Evolutionary conservation across 768 basidiomycete species (phyloP).

Genomic region (Sistotremastrum niveocremeum): DNA sequence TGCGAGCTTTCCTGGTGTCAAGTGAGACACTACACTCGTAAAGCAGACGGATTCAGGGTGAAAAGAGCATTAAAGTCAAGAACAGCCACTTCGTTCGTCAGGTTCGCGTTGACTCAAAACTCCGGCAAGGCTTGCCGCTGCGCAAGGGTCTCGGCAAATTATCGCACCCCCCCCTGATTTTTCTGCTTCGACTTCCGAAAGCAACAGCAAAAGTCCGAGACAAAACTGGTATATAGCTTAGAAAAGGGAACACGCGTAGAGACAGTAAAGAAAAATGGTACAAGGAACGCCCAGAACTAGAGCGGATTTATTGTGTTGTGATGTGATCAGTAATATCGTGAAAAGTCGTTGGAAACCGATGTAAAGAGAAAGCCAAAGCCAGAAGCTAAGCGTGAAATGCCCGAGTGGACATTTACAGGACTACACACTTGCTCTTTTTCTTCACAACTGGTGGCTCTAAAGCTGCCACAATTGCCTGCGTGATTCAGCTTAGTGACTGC

Average conservation of each 20-base stretch:
- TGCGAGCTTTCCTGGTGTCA: background rate
- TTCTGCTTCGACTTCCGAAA: conserved; percentile 2
- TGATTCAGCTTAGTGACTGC: background rate
- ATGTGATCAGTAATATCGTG: too few species aligned
- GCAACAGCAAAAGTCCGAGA: background rate
- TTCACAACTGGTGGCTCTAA: conserved; percentile 93
- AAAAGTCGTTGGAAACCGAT: background rate
- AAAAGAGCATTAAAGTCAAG: background rate
- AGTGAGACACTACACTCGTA: background rate
- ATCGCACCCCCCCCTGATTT: background rate
- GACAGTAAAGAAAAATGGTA: conserved; percentile 22
- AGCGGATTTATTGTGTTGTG: background rate
- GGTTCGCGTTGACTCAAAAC: background rate
- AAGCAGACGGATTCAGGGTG: background rate
- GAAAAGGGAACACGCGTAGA: conserved; percentile 12
- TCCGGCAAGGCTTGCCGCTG: background rate
- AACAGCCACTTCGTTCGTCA: background rate
- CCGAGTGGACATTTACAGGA: conserved; percentile 44
- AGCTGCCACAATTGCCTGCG: conserved; percentile 93
- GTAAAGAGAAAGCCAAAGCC: background rate
- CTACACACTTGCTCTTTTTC: conserved; percentile 70
- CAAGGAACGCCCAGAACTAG: conserved; percentile 1
- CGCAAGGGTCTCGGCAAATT: background rate
- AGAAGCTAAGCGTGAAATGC: background rate
- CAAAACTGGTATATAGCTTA: background rate